Percentiles rank a stretch among this genome's conserved stretches.
These are phyloP conservation scores for Leccinellum rugosiceps DNA, from an alignment of 768 basidiomycete genomes.

Conservation along the genomic window DNA sequence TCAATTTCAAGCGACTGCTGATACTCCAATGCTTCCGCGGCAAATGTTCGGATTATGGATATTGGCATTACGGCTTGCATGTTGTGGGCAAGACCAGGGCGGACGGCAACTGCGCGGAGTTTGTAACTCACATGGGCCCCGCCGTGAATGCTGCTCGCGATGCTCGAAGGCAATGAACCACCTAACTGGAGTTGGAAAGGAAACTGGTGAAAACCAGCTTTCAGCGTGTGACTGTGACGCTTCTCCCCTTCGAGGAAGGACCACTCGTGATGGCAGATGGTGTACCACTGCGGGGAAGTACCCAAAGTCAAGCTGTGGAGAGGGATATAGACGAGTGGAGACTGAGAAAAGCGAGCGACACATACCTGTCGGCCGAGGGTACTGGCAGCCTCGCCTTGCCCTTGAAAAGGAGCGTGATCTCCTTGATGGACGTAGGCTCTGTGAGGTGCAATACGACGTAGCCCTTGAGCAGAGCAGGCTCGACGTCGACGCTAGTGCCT, in stretches of 20 bases:
- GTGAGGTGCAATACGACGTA: conserved; percentile 74
- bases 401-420: conserved; percentile 78
- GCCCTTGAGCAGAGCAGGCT: conserved; percentile 78
- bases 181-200: conserved; percentile 89
- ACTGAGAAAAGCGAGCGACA: conserved; percentile 14
- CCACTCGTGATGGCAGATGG: conserved; percentile 84
- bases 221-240: conserved; percentile 80
- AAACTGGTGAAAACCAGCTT: conserved; percentile 92
- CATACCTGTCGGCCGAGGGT: conserved; percentile 56
- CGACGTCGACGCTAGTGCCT: conserved; percentile 80
- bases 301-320: conserved; percentile 18
- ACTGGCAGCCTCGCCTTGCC: conserved; percentile 78
- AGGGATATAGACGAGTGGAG: background rate
- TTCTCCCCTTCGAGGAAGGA: conserved; percentile 86
- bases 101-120: conserved; percentile 79
- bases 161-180: conserved; percentile 77
- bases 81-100: conserved; percentile 71
- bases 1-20: conserved; percentile 94
- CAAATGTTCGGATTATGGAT: conserved; percentile 68
- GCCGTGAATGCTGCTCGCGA: conserved; percentile 52
- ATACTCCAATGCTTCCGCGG: conserved; percentile 85
- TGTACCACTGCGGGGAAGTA: conserved; percentile 48
- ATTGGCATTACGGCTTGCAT: conserved; percentile 62
- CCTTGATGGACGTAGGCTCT: conserved; percentile 81
- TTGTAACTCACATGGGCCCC: conserved; percentile 81